phyloP scores from a whole-genome alignment of 257 asterid genomes.

The Solanum lignicaule region DNA sequence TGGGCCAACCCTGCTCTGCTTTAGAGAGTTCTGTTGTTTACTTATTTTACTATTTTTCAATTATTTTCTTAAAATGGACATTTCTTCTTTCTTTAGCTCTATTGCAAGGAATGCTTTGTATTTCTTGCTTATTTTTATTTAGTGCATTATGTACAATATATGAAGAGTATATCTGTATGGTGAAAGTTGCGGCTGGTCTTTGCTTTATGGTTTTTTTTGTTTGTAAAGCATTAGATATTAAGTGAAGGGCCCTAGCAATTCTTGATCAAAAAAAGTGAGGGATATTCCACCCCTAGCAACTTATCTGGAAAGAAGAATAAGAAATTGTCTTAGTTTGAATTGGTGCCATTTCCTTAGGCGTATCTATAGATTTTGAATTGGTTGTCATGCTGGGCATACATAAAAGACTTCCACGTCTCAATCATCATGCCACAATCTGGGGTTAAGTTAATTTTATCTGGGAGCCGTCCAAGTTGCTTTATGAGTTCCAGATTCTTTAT shows the following conservation, averaged over 20 bases:
- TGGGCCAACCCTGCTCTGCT: not conserved
- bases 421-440: not conserved
- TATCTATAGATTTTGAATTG: not conserved
- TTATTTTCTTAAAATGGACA: not conserved
- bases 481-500: not conserved
- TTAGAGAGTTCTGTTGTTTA: not conserved
- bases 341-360: not conserved
- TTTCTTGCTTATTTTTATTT: not conserved
- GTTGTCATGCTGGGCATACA: not conserved
- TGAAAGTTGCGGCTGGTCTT: not conserved
- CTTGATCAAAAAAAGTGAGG: not conserved
- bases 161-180: not conserved
- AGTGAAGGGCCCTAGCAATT: not conserved
- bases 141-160: not conserved
- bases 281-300: not conserved
- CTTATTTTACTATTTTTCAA: not conserved
- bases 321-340: not conserved
- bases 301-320: not conserved
- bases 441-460: not conserved
- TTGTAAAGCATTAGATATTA: not conserved
- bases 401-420: not conserved
- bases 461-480: not conserved
- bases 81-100: not conserved
- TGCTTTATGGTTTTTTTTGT: not conserved
- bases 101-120: not conserved